Percentiles rank a stretch among this genome's conserved stretches.
phyloP scores from a whole-genome alignment of 2,329 filamentous ascomycete species.

The Ophiocordyceps camponoti-saundersi region DNA sequence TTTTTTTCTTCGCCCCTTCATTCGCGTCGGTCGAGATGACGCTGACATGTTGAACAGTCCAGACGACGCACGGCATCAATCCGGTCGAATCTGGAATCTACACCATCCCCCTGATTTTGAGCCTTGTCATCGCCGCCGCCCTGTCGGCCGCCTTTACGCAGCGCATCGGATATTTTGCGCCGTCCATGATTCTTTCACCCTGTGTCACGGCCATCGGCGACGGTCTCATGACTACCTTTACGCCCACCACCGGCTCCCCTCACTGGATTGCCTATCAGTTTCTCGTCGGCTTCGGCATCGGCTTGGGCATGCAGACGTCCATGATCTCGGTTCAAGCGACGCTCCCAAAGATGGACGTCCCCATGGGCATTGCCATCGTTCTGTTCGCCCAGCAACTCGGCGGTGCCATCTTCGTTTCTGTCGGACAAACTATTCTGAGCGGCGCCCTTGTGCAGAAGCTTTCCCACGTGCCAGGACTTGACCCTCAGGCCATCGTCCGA shows the following conservation, averaged over 20 bases:
- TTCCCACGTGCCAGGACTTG: conserved; percentile 22
- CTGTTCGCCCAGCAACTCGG: conserved; percentile 49
- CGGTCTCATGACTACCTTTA: conserved; percentile 37
- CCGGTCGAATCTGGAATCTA: conserved; percentile 37
- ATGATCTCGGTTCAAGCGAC: conserved; percentile 32
- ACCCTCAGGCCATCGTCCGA: conserved; percentile 22
- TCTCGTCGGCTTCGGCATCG: conserved; percentile 34
- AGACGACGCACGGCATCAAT: conserved; percentile 33
- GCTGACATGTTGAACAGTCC: conserved; percentile 19
- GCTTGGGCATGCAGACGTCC: conserved; percentile 28
- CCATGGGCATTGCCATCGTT: conserved; percentile 32
- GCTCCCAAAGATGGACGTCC: conserved; percentile 27
- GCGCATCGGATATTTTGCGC: conserved; percentile 25
- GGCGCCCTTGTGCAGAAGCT: conserved; percentile 31
- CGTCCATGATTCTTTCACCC: conserved; percentile 17
- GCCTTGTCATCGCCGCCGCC: conserved; percentile 30
- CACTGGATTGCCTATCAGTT: conserved; percentile 44
- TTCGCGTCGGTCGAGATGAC: conserved; percentile 15
- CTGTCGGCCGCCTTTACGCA: conserved; percentile 23
- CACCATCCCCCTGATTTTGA: conserved; percentile 33
- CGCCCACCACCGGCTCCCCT: conserved; percentile 23
- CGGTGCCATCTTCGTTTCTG: conserved; percentile 46
- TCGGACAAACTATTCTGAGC: conserved; percentile 53
- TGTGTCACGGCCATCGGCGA: conserved; percentile 22
- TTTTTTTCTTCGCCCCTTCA: background rate